Percentiles rank a stretch among this genome's conserved stretches.
Evolutionary conservation across 441 rosid genomes (phyloP).

Genomic region (Gossypium laxum): DNA sequence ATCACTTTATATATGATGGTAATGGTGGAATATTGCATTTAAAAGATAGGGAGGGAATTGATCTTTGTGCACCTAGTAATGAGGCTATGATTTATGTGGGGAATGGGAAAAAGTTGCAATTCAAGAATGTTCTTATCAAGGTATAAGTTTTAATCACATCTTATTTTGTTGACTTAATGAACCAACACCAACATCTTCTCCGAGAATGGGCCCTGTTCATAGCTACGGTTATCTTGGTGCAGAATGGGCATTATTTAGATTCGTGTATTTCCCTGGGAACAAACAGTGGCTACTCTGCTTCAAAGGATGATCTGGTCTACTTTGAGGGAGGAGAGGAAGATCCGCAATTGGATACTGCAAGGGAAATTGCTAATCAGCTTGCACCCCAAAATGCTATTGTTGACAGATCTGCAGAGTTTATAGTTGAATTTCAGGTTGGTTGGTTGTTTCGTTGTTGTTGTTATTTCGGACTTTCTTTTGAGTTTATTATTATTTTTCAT

Average conservation of each 20-base stretch:
- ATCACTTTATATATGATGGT: constrained; percentile 81
- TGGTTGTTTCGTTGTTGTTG: not conserved
- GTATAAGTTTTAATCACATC: constrained; percentile 25
- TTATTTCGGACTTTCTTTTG: not conserved
- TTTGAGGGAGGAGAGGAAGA: constrained; percentile 45
- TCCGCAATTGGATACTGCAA: constrained; percentile 24
- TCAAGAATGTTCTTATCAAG: constrained; percentile 78
- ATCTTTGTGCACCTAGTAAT: constrained; percentile 51
- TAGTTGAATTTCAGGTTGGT: constrained; percentile 75
- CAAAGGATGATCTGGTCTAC: constrained; percentile 53
- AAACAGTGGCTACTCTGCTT: constrained; percentile 68
- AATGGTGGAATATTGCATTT: constrained; percentile 65
- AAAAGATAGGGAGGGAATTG: constrained; percentile 56
- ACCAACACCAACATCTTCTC: not conserved
- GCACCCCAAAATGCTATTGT: constrained; percentile 35
- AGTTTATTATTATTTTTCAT: not conserved
- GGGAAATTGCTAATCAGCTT: constrained; percentile 28
- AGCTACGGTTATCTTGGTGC: constrained; percentile 18
- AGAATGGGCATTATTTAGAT: constrained; percentile 84
- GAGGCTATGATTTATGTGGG: constrained; percentile 77
- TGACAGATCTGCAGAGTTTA: constrained; percentile 49
- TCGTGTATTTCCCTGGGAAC: constrained; percentile 79
- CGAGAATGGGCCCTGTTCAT: constrained; percentile 7
- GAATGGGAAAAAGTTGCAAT: constrained; percentile 63
- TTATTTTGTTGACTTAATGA: constrained; percentile 8